Base-by-base conservation (phyloP, 495 filamentous ascomycete genomes). In the Podospora conica region DNA sequence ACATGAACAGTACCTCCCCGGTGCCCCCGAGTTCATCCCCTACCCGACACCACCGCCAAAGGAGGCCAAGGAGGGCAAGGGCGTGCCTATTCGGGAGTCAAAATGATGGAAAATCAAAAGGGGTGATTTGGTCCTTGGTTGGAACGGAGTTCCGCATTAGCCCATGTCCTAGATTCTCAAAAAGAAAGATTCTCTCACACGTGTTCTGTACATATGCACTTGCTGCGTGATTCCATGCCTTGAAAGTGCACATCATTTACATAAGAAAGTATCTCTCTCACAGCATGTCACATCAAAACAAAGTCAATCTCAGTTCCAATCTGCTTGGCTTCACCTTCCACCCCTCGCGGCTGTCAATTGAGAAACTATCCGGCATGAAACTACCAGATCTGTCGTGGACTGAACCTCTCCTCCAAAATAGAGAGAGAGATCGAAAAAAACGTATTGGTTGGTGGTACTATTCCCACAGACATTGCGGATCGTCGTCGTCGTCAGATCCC, bases 21-120 rank as follows among this genome's bases (percentile, higher is more conserved):
- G 93, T 6, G 80, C 88, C 7, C 92, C 91, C 1, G 90, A 92
- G 48, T 96, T 97, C 80, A 83, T 98, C 48, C 89, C 90, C 8
- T 98, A 88, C 74, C 84, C 85, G n/a, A 92, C 90, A 77, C 48
- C 59, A 20, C 67, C 69, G 6, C 54, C 58, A n/a, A 65, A 68
- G 66, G 58, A 68, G 54, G 66, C 25, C 21, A 60, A 58, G 57
- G 60, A 54, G 20, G 65, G 65, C 93, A 71, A 75, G 65, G 70
- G 69, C 53, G 56, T 76, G n/a, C 74, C 72, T 18, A 54, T 76
- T 18, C 69, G 74, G 67, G 58, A 73, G 64, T 22, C 31, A 31
- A 2, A 7, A 48, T n/a, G 15, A 48, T 48, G 40, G 40, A 18
- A 48, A 48, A 1, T n/a, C n/a, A n/a, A n/a, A n/a, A n/a, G n/a